phyloP scores from a whole-genome alignment of 441 rosid genomes.

The Pelargonium citronellum region DNA sequence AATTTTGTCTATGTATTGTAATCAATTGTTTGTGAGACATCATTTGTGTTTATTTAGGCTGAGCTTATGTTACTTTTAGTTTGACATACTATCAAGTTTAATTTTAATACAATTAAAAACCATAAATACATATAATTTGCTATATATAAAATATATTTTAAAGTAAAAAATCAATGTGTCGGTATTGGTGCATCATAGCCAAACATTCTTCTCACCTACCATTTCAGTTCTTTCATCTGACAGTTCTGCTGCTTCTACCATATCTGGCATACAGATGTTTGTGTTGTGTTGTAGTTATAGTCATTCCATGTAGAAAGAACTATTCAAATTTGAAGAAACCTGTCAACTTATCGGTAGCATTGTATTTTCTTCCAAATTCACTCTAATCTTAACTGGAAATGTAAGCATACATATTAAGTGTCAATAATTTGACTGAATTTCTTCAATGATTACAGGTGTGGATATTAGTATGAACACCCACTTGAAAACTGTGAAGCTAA shows the following conservation, averaged over 20 bases:
- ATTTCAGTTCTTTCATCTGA: background rate
- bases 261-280: no score
- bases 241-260: no score
- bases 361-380: background rate
- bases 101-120: no score
- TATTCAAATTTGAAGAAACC: background rate
- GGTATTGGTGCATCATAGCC: no score
- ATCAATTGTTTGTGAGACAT: background rate
- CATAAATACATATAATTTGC: background rate
- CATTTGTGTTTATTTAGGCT: no score
- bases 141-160: background rate
- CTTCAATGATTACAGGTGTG: constrained; percentile 44
- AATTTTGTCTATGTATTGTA: no score
- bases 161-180: no score
- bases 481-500: constrained; percentile 78
- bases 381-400: background rate
- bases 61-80: no score
- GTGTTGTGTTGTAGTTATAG: background rate
- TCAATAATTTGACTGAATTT: background rate
- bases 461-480: constrained; percentile 97
- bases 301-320: background rate
- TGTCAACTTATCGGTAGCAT: background rate
- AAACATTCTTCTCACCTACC: background rate
- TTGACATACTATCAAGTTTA: no score
- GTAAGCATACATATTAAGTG: background rate